Conservation (phyloP, 2,329 filamentous ascomycete genomes). For the Shiraia sp. region DNA sequence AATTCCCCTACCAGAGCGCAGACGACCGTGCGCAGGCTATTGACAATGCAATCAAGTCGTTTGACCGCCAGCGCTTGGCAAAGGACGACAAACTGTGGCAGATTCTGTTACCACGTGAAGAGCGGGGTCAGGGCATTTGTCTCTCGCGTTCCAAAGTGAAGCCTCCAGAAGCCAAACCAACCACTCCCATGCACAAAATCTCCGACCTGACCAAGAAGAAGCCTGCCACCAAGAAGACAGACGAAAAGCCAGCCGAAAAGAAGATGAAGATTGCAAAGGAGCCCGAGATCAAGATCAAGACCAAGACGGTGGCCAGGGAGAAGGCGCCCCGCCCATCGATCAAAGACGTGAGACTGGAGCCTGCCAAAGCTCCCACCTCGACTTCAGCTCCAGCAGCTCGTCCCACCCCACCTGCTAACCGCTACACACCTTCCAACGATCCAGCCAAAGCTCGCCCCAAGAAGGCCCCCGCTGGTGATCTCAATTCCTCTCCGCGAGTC, state of each 20-base stretch:
- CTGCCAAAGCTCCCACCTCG: constrained; percentile 21
- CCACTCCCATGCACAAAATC: constrained; percentile 41
- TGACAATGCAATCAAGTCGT: constrained; percentile 65
- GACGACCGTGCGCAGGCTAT: constrained; percentile 63
- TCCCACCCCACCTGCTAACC: constrained; percentile 21
- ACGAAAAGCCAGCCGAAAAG: constrained; percentile 46
- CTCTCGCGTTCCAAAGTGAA: constrained; percentile 62
- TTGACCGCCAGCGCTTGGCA: constrained; percentile 63
- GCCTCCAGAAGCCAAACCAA: constrained; percentile 41
- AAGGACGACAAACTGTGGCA: constrained; percentile 67
- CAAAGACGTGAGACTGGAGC: constrained; percentile 29
- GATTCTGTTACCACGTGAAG: constrained; percentile 61
- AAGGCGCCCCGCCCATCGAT: constrained; percentile 20
- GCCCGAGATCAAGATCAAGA: constrained; percentile 22
- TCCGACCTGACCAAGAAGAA: constrained; percentile 51
- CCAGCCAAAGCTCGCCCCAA: constrained; percentile 33
- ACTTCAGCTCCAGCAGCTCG: constrained; percentile 20
- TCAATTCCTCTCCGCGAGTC: constrained; percentile 27
- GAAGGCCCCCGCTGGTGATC: constrained; percentile 27
- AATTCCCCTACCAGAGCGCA: constrained; percentile 60
- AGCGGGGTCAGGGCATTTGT: constrained; percentile 64
- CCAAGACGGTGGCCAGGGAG: constrained; percentile 34
- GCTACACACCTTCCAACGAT: constrained; percentile 24
- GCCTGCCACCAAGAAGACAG: constrained; percentile 46
- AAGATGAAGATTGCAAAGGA: constrained; percentile 18